A percentile compares a stretch with the other conserved stretches of the same genome.
These are phyloP conservation scores for Earliella scabrosa DNA, from an alignment of 1,284 basidiomycete species.

Conservation along the genomic window DNA sequence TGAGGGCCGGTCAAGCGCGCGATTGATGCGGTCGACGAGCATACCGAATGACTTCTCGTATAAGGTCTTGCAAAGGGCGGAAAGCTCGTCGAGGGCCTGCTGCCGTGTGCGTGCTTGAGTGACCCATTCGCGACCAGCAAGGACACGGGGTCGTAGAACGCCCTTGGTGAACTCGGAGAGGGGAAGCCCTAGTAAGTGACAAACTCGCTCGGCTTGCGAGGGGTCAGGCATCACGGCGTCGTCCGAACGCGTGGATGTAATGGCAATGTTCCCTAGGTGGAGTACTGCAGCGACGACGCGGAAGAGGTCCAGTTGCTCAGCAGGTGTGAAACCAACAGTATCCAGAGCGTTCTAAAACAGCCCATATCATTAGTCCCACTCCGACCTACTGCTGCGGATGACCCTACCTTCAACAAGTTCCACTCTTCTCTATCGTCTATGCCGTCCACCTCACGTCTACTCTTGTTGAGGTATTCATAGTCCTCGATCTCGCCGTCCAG, in stretches of 20 bases:
- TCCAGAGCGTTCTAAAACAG: conserved; percentile 71
- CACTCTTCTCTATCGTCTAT: conserved; percentile 94
- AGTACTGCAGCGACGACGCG: conserved; percentile 93
- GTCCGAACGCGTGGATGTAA: conserved; percentile 83
- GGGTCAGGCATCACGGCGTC: conserved; percentile 88
- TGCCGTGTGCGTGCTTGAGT: conserved; percentile 90
- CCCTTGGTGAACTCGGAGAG: conserved; percentile 89
- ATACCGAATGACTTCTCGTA: conserved; percentile 97
- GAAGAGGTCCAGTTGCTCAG: conserved; percentile 94
- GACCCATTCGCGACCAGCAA: conserved; percentile 97
- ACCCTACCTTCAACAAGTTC: conserved; percentile 70
- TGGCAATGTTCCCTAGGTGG: conserved; percentile 93
- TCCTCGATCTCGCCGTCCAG: conserved; percentile 80
- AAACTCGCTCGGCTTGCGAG: conserved; percentile 88
- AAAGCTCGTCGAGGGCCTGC: conserved; percentile 94
- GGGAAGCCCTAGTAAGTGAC: conserved; percentile 93
- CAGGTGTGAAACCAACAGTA: conserved; percentile 83
- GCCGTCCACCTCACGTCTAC: conserved; percentile 90
- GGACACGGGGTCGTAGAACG: conserved; percentile 85
- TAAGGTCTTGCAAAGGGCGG: conserved; percentile 92
- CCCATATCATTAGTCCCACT: not conserved
- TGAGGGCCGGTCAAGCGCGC: conserved; percentile 90
- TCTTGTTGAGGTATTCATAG: conserved; percentile 93
- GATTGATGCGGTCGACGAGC: conserved; percentile 95
- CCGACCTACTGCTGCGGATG: conserved; percentile 9